Base-by-base conservation (phyloP, 345 rosid species). In the Murraya koenigii region DNA sequence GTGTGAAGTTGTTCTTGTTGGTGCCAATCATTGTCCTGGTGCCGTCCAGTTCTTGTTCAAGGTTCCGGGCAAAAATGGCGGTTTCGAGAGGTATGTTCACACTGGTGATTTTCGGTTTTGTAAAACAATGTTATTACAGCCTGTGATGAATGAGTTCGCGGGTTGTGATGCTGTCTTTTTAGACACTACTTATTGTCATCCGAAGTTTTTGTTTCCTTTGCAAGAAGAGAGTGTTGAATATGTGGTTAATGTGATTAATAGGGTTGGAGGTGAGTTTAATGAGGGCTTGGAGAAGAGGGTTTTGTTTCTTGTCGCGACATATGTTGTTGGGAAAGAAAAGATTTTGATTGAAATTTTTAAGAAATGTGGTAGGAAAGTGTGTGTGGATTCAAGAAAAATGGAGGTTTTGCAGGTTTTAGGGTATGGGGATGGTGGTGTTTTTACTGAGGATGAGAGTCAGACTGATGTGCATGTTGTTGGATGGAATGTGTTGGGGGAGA, bases 401-500 rank as follows among this genome's bases (percentile, higher is more conserved):
- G 84, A 81, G 77, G 65, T 92, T 89, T 80, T 95, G 82, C 71
- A 69, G 3, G 78, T 88, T 74, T 81, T 92, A 75, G 96, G 97
- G 28, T 85, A 86, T 41, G 89, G 87, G 39, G 89, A 87, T 22
- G 69, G 77, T 41, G 96, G 87, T 25, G 28, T 86, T 75, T 92
- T 92, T 83, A 92, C 96, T 0, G 89, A 82, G 80, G 90, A 92
- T 78, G 87, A 77, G 74, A 74, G 59, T 49, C 90, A 82, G 85
- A 93, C 86, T 68, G 84, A 90, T 86, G 93, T 92, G 80, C 98
- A 95, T 81, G 94, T 93, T 47, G 94, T 95, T 79, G 98, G 93
- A n/a, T 93, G 97, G 99, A 92, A 92, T 84, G 88, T 91, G 26
- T 80, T 95, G 79, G 98, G 98, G 23, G 98, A 95, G 87, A 90